phyloP scores from a whole-genome alignment of 2,329 filamentous ascomycete species.

The Ophiostoma sp. region DNA sequence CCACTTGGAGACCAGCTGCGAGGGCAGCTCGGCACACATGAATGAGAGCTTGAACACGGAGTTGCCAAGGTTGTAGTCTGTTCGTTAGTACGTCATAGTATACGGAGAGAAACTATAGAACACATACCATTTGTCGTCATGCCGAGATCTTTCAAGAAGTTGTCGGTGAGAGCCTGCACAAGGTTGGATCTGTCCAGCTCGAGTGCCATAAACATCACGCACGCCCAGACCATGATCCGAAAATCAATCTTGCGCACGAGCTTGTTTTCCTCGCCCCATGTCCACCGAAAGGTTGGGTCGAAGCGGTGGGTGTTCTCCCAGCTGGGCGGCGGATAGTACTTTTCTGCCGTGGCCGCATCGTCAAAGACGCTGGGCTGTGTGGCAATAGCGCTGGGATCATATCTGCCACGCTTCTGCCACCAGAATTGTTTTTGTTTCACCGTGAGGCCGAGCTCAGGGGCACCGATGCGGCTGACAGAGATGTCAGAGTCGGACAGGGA shows the following conservation, averaged over 20 bases:
- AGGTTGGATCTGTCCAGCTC: conserved; percentile 48
- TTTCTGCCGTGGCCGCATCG: not conserved
- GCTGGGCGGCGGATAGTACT: not conserved
- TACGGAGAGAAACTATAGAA: not conserved
- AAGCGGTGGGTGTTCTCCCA: conserved; percentile 40
- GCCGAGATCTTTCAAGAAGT: conserved; percentile 41
- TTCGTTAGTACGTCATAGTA: not conserved
- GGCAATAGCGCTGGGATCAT: not conserved
- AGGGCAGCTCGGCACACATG: conserved; percentile 54
- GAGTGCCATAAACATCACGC: conserved; percentile 46
- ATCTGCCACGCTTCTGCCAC: not conserved
- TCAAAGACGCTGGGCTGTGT: not conserved
- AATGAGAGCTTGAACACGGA: conserved; percentile 47
- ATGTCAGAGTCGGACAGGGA: not conserved
- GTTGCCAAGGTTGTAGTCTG: conserved; percentile 45
- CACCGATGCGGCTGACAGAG: not conserved
- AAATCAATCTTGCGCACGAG: conserved; percentile 44
- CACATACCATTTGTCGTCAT: conserved; percentile 41
- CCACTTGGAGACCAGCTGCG: conserved; percentile 55
- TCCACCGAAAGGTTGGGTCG: conserved; percentile 42
- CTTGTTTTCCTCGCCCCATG: conserved; percentile 37
- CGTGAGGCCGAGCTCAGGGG: not conserved
- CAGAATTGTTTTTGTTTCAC: conserved; percentile 1
- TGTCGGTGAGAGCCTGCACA: conserved; percentile 43
- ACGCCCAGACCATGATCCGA: conserved; percentile 42